A percentile compares a stretch with the other conserved stretches of the same genome.
These are phyloP conservation scores for Adansonia rubrostipa DNA, from an alignment of 441 rosid genomes.

Conservation along the genomic window DNA sequence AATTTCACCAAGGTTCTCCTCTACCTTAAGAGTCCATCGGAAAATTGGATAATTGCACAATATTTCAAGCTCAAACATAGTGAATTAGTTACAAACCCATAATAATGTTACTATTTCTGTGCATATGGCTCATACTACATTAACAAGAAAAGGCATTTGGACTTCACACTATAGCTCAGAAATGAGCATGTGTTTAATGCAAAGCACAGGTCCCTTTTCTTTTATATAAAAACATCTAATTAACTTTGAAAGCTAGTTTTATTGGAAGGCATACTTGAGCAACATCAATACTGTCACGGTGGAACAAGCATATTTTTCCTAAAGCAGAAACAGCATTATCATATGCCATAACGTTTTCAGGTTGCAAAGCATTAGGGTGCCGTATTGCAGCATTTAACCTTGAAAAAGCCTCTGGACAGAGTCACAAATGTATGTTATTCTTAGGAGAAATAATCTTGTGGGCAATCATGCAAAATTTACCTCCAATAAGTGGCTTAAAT, in stretches of 20 bases:
- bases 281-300: constrained; percentile 85
- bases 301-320: constrained; percentile 92
- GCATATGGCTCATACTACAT: neutral
- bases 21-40: neutral
- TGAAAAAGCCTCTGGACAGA: constrained; percentile 84
- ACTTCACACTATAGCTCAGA: neutral
- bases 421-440: constrained; percentile 35
- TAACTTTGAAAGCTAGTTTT: constrained; percentile 6
- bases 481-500: constrained; percentile 94
- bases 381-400: constrained; percentile 84
- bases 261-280: constrained; percentile 62
- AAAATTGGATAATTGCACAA: neutral
- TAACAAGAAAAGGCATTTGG: neutral
- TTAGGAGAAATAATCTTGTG: neutral
- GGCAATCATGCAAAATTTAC: constrained; percentile 39
- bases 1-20: neutral
- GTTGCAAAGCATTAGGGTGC: constrained; percentile 73
- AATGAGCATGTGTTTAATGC: neutral
- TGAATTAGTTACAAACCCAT: neutral
- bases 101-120: neutral
- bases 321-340: constrained; percentile 99
- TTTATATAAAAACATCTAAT: neutral
- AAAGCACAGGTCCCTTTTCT: neutral
- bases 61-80: neutral
- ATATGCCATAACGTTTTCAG: constrained; percentile 94